Conservation (phyloP, 2,329 filamentous ascomycete genomes). For the Fusarium circinatum region DNA sequence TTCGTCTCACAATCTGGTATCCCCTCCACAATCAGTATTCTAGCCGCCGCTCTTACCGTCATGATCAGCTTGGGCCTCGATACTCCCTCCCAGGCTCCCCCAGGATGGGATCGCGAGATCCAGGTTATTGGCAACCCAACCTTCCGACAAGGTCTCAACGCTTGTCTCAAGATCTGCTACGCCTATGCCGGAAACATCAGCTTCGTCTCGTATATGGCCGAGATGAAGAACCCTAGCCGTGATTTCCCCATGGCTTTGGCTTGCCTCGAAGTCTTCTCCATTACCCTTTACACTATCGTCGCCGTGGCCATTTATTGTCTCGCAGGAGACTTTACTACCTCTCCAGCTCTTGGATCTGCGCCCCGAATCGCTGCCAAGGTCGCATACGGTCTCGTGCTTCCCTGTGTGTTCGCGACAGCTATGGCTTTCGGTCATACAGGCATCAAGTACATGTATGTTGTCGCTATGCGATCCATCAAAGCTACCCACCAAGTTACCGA, state of each 20-base stretch:
- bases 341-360: slow-evolving; percentile 49
- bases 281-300: slow-evolving; percentile 48
- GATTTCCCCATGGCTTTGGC: slow-evolving; percentile 48
- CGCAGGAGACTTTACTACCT: slow-evolving; percentile 46
- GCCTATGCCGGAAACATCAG: slow-evolving; percentile 46
- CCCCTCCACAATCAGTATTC: slow-evolving; percentile 42
- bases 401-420: slow-evolving; percentile 46
- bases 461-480: slow-evolving; percentile 46
- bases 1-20: slow-evolving; percentile 42
- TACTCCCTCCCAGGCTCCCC: slow-evolving; percentile 33
- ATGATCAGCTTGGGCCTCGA: slow-evolving; percentile 45
- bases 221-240: slow-evolving; percentile 47
- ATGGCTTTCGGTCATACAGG: slow-evolving; percentile 48
- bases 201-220: slow-evolving; percentile 48
- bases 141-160: slow-evolving; percentile 41
- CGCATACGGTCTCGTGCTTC: slow-evolving; percentile 47
- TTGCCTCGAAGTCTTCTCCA: slow-evolving; percentile 48
- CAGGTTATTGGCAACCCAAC: slow-evolving; percentile 36
- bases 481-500: slow-evolving; percentile 47
- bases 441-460: slow-evolving; percentile 49
- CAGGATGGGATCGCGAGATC: slow-evolving; percentile 42
- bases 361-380: slow-evolving; percentile 47
- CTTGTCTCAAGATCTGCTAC: slow-evolving; percentile 45
- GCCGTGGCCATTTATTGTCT: slow-evolving; percentile 48
- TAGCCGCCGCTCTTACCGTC: slow-evolving; percentile 43